Evolutionary conservation across 352 stramenopile species (phyloP).

Genomic region (Blastocystis sp.): DNA sequence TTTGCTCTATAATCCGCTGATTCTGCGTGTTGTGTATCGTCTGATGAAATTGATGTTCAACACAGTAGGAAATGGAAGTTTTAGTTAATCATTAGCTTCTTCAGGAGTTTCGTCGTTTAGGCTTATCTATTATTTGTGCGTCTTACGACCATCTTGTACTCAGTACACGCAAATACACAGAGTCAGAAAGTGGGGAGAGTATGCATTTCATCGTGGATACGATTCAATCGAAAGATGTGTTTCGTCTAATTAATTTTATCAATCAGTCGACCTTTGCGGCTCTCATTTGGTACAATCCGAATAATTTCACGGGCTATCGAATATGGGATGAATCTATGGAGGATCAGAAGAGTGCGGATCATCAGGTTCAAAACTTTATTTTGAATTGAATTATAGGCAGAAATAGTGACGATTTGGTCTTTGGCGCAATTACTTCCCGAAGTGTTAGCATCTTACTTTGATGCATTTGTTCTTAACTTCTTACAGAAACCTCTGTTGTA

Average conservation of each 20-base stretch:
- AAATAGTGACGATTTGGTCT: constrained; percentile 80
- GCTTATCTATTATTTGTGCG: constrained; percentile 87
- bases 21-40: constrained; percentile 87
- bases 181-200: neutral
- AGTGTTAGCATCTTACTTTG: constrained; percentile 81
- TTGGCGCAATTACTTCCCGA: constrained; percentile 81
- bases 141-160: constrained; percentile 81
- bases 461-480: constrained; percentile 83
- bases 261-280: neutral
- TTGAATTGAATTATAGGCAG: constrained; percentile 73
- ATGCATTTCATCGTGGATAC: constrained; percentile 66
- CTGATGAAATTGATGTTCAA: constrained; percentile 80
- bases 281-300: constrained; percentile 69
- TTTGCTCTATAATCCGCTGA: constrained; percentile 86
- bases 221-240: constrained; percentile 67
- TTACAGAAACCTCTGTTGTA: constrained; percentile 70
- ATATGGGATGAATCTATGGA: neutral
- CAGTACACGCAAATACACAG: constrained; percentile 76
- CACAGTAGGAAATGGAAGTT: neutral
- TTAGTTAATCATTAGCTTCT: constrained; percentile 82
- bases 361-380: constrained; percentile 52
- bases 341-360: neutral
- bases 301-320: constrained; percentile 68
- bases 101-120: constrained; percentile 86
- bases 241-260: constrained; percentile 60